Base-by-base conservation (phyloP, 768 basidiomycete species). In the Suillus americanus region DNA sequence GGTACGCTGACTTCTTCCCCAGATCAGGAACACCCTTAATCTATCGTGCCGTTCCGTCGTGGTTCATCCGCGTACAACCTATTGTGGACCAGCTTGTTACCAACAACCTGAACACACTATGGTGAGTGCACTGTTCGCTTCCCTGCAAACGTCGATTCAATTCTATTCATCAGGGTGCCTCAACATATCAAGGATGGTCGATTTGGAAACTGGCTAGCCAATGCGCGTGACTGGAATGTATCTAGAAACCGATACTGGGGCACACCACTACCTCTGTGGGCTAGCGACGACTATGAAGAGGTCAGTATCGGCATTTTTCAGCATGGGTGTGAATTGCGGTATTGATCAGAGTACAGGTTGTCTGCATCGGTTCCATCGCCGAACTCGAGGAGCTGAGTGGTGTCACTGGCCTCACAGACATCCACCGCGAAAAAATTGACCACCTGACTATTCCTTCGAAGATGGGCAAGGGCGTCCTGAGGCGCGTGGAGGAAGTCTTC, bases 241-340 rank as follows among this genome's bases (percentile, higher is more conserved):
- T 97, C 96, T n/a, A 86, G 97, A 66, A 99, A 99, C 81, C 86
- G 97, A 56, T 99, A 99, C 75, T 99, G 96, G 96, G 97, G 97
- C 40, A 99, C 96, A 5, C 97, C 97, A 20, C 89, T 99, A 63
- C 97, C 97, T 13, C 80, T 99, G 41, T 99, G 97, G 97, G 94
- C 82, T 33, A 95, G 92, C 72, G 94, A 96, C 0, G 97, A 99
- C 77, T 81, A 86, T 71, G 85, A 94, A 74, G 97, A 99, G 86
- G 95, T 67, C 12, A 10, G 68, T 53, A 60, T 12, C 20, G 12
- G 37, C 13, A 43, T 35, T 20, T n/a, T 41, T 48, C 23, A 53
- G 16, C 51, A 53, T 53, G 9, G 16, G 18, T 53, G 20, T 30
- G 51, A 18, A 10, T 5, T n/a, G n/a, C n/a, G n/a, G n/a, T n/a